Conservation (phyloP, 805 yeast species). For the Saturnispora besseyi region DNA sequence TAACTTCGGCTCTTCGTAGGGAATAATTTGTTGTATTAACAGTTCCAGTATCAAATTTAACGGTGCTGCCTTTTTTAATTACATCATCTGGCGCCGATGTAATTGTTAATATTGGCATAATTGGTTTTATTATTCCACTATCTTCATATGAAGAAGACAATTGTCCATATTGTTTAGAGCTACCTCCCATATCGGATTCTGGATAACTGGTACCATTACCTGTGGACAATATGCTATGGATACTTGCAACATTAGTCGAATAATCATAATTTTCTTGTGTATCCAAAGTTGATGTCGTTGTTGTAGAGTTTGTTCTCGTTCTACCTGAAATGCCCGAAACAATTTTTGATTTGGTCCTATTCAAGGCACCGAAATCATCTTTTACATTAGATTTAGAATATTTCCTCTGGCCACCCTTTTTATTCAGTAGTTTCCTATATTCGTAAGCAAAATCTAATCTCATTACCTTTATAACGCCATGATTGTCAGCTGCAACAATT, state of each 20-base stretch:
- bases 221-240: background rate
- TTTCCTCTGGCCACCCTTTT: slow-evolving; percentile 6
- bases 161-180: background rate
- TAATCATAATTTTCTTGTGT: background rate
- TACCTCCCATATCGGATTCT: background rate
- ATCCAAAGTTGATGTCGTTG: slow-evolving; percentile 2
- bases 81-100: background rate
- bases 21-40: background rate
- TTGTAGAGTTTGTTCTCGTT: slow-evolving; percentile 1
- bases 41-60: background rate
- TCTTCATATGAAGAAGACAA: background rate
- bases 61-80: background rate
- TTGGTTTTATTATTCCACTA: background rate
- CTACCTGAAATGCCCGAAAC: background rate
- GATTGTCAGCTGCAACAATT: slow-evolving; percentile 67
- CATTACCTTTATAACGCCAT: slow-evolving; percentile 66
- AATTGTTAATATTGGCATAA: background rate
- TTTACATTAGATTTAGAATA: background rate
- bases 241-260: background rate
- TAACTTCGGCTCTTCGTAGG: background rate
- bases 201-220: background rate
- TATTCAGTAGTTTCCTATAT: slow-evolving; percentile 26
- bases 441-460: slow-evolving; percentile 66
- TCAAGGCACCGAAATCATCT: background rate
- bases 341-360: background rate